Evolutionary conservation across 805 yeast species (phyloP), one percentile per base, ranked within the genome.

Genomic region (Hanseniaspora thailandica): DNA sequence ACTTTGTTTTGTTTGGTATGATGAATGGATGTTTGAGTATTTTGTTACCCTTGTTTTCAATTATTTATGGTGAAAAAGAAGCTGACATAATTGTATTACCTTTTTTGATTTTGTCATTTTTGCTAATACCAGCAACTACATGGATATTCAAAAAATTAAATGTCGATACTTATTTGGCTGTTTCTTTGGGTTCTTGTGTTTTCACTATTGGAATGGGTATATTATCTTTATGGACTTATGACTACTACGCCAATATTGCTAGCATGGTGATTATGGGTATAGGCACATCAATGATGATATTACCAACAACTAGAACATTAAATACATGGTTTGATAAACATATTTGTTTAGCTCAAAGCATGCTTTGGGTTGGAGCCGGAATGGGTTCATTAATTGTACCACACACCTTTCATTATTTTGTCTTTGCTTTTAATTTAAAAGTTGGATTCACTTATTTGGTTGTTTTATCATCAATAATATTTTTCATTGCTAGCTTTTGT

Each of bases 381-480:
- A 59, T 74, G 9, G 81, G 81, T 9, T 76, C 78, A 17, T 62
- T 73, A 49, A 47, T 72, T 19, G 73, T 73, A 58, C 76, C 79
- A 10, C 60, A 72, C 50, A 66, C 71, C 65, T 66, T 76, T 22
- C 69, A 71, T 38, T 59, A 59, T n/a, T 61, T 76, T 47, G 67
- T 70, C 40, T 56, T 56, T 9, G 58, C 62, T 13, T 69, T 74
- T 22, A 81, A 81, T 2, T 75, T 75, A 56, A 68, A 66, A 12
- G 76, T 81, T 82, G 73, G 77, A 3, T 66, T 73, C 45, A 67
- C 81, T 40, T 65, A 70, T 17, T 63, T 76, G 45, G 76, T 75
- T 0, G 70, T 77, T 56, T 60, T 76, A 10, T 70, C 71, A 45
- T 23, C 55, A 25, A 49, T 44, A 8, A 59, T 64, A 34, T 59